These are phyloP conservation scores for Darksidea phi DNA, from an alignment of 495 filamentous ascomycete genomes.

Conservation along the genomic window DNA sequence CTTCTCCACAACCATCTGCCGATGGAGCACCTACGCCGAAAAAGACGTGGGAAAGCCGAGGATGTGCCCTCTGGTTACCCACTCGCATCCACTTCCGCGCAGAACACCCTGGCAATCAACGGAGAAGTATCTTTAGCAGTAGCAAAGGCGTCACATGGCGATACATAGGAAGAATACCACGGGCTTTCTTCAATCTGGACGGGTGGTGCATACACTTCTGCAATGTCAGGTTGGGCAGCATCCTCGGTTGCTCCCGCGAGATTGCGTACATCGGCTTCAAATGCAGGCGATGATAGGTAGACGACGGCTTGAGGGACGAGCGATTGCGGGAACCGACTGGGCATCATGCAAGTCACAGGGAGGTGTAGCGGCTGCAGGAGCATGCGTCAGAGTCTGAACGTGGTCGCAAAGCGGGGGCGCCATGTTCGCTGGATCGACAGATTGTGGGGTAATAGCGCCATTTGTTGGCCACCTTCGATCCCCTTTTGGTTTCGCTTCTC, in stretches of 20 bases:
- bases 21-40: background rate
- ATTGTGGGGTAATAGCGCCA: constrained; percentile 33
- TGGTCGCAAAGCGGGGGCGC: constrained; percentile 36
- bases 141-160: constrained; percentile 23
- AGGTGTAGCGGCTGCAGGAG: constrained; percentile 5
- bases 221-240: constrained; percentile 15
- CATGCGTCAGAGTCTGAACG: constrained; percentile 18
- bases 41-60: background rate
- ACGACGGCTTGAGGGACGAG: background rate
- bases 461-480: too few species aligned
- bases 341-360: constrained; percentile 32
- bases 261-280: constrained; percentile 13
- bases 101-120: background rate
- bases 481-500: constrained; percentile 11
- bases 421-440: constrained; percentile 29
- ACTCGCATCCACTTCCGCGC: background rate
- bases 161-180: constrained; percentile 1
- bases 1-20: constrained; percentile 4
- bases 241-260: constrained; percentile 11
- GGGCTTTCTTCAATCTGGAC: background rate
- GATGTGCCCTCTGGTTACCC: too few species aligned
- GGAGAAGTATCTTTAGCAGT: constrained; percentile 1
- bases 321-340: constrained; percentile 15
- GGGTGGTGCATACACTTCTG: background rate
- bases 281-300: background rate